Evolutionary conservation across 371 early-diverging fungal genomes (phyloP).

Genomic region (Zychaea mexicana): DNA sequence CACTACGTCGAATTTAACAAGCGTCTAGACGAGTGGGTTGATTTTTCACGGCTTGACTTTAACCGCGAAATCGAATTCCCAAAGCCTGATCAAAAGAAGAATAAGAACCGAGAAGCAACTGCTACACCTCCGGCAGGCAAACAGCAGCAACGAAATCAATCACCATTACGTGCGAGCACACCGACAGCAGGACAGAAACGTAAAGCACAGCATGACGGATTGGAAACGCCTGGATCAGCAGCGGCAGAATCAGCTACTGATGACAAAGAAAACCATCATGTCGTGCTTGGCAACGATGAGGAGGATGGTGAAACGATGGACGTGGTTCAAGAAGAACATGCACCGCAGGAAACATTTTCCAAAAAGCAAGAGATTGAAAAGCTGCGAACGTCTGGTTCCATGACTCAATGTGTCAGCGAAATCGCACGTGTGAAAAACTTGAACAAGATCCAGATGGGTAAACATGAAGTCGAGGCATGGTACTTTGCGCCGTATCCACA

Average conservation of each 20-base stretch:
- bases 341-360: conserved; percentile 42
- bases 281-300: conserved; percentile 47
- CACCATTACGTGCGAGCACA: conserved; percentile 20
- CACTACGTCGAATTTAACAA: conserved; percentile 99
- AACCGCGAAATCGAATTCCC: conserved; percentile 77
- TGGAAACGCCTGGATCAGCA: background rate
- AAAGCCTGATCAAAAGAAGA: conserved; percentile 63
- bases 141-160: conserved; percentile 16
- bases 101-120: conserved; percentile 49
- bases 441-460: conserved; percentile 92
- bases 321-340: conserved; percentile 15
- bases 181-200: conserved; percentile 34
- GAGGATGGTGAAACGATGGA: conserved; percentile 38
- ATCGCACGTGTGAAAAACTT: conserved; percentile 94
- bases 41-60: conserved; percentile 72
- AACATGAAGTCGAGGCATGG: conserved; percentile 96
- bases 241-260: conserved; percentile 12
- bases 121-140: conserved; percentile 22
- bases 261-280: conserved; percentile 30
- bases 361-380: conserved; percentile 94
- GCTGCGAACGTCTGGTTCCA: conserved; percentile 87
- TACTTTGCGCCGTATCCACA: conserved; percentile 97
- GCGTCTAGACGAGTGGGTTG: conserved; percentile 99
- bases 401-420: conserved; percentile 94
- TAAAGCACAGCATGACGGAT: conserved; percentile 15